phyloP scores from a whole-genome alignment of 2,329 filamentous ascomycete species.

The Scedosporium minutisporum region DNA sequence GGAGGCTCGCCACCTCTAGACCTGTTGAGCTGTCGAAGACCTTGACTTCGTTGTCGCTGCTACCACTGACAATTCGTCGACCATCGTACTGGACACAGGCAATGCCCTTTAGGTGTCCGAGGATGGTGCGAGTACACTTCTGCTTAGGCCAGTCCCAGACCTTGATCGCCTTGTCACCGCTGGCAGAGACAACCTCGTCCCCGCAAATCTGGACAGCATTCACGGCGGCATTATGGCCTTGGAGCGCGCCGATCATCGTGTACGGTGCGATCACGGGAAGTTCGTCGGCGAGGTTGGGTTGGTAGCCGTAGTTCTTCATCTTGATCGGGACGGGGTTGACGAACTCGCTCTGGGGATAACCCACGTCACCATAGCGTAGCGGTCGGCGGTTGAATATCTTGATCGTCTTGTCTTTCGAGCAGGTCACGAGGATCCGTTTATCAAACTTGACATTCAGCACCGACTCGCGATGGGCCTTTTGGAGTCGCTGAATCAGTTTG shows the following conservation, averaged over 20 bases:
- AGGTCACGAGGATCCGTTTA: constrained; percentile 83
- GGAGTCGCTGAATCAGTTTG: constrained; percentile 65
- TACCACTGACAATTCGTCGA: constrained; percentile 85
- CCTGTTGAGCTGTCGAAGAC: constrained; percentile 84
- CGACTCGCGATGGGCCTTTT: constrained; percentile 74
- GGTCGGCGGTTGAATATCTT: constrained; percentile 84
- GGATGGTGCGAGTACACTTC: constrained; percentile 63
- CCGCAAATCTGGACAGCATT: constrained; percentile 90
- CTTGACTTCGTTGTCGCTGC: constrained; percentile 90
- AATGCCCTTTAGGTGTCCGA: constrained; percentile 89
- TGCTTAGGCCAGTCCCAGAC: constrained; percentile 86
- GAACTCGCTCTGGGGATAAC: constrained; percentile 31
- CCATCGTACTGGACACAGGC: constrained; percentile 97
- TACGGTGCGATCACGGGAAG: constrained; percentile 53
- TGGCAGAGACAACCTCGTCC: constrained; percentile 84
- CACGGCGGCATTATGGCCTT: constrained; percentile 83
- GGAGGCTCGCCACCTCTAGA: constrained; percentile 79
- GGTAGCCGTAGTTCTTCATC: constrained; percentile 46
- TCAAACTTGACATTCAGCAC: constrained; percentile 92
- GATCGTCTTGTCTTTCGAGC: constrained; percentile 94
- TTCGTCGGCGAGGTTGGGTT: constrained; percentile 33
- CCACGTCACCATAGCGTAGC: constrained; percentile 50
- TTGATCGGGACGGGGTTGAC: constrained; percentile 44
- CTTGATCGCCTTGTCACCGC: constrained; percentile 87
- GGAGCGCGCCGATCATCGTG: constrained; percentile 66